Evolutionary conservation across 352 stramenopile species (phyloP).

Genomic region (Halophytophthora polymorphica): DNA sequence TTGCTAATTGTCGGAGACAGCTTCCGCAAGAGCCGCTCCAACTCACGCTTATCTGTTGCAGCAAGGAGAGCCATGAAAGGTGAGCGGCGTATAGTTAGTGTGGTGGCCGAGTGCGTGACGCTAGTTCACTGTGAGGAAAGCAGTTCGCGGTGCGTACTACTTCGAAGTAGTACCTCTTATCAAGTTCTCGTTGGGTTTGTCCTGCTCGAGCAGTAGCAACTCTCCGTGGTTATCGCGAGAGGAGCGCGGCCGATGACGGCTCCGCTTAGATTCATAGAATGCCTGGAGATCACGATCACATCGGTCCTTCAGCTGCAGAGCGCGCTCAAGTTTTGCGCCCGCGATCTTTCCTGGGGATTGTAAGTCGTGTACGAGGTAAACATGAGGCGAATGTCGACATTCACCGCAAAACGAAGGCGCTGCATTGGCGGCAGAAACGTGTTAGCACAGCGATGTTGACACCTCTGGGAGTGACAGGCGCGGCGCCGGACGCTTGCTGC

Average conservation of each 20-base stretch:
- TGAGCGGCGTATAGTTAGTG: not conserved
- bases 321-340: constrained; percentile 52
- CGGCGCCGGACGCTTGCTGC: too few species aligned
- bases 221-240: constrained; percentile 17
- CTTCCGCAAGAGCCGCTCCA: constrained; percentile 61
- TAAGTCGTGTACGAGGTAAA: not conserved
- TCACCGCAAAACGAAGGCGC: too few species aligned
- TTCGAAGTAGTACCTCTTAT: constrained; percentile 21
- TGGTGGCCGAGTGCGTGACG: too few species aligned
- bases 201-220: constrained; percentile 30
- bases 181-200: constrained; percentile 34
- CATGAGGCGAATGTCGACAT: not conserved
- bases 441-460: too few species aligned
- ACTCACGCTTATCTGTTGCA: constrained; percentile 41
- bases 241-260: constrained; percentile 11
- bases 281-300: constrained; percentile 49
- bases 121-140: too few species aligned
- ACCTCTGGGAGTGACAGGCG: too few species aligned
- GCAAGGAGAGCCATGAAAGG: constrained; percentile 2
- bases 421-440: too few species aligned
- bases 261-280: constrained; percentile 41
- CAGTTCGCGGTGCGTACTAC: too few species aligned
- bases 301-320: constrained; percentile 45
- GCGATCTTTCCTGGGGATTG: constrained; percentile 12
- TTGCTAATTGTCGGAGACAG: constrained; percentile 63